These are phyloP conservation scores for Hypoxylon fragiforme DNA, from an alignment of 495 filamentous ascomycete species.

Conservation along the genomic window DNA sequence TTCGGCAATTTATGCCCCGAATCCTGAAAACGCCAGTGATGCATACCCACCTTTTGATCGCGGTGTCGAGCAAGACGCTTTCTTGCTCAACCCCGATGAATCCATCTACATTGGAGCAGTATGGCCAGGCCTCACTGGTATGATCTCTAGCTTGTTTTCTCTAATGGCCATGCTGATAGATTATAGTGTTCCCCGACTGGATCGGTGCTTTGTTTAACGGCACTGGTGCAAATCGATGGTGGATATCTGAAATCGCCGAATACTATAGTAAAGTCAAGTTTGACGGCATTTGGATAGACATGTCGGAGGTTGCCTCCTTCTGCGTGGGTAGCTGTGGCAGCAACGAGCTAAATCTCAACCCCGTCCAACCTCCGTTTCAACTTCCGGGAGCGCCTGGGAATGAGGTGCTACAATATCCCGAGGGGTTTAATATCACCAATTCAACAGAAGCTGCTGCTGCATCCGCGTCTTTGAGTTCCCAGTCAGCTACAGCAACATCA, in stretches of 20 bases:
- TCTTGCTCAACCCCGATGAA: constrained; percentile 70
- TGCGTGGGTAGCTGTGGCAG: constrained; percentile 79
- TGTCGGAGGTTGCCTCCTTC: constrained; percentile 83
- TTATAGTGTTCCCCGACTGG: constrained; percentile 56
- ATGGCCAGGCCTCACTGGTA: constrained; percentile 80
- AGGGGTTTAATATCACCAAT: constrained; percentile 73
- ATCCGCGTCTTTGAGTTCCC: constrained; percentile 45
- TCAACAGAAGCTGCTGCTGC: constrained; percentile 67
- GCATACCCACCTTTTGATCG: constrained; percentile 69
- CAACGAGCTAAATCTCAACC: constrained; percentile 68
- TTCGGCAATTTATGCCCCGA: constrained; percentile 76
- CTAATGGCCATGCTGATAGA: constrained; percentile 52
- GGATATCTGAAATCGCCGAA: constrained; percentile 66
- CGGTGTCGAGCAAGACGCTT: constrained; percentile 65
- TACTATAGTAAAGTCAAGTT: constrained; percentile 68
- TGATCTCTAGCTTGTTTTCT: constrained; percentile 14
- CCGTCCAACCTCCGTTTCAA: constrained; percentile 66
- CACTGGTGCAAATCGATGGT: constrained; percentile 64
- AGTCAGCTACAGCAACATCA: constrained; percentile 28
- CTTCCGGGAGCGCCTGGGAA: constrained; percentile 69
- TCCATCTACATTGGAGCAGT: constrained; percentile 77
- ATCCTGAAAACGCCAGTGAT: constrained; percentile 71
- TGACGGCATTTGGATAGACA: constrained; percentile 89
- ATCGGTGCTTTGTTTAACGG: constrained; percentile 63
- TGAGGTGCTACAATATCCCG: constrained; percentile 65